Base-by-base conservation (phyloP, 371 early-diverging fungal genomes). In the Apophysomyces sp. region DNA sequence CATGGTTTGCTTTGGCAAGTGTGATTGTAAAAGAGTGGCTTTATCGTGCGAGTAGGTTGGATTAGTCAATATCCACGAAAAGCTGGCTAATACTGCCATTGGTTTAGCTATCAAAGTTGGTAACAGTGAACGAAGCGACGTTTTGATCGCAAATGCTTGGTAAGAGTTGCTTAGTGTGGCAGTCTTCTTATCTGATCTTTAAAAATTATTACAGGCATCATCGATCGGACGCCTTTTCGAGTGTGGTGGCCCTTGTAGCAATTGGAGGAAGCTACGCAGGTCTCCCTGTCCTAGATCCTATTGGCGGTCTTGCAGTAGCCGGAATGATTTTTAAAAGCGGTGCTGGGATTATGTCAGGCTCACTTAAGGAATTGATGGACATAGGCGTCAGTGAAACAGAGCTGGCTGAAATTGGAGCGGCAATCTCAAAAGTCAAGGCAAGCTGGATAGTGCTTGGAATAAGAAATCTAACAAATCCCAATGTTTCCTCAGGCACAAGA, bases 81-180 rank as follows among this genome's bases (percentile, higher is more conserved):
- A 44, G 8, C 21, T 9, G 21, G 16, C 18, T 13, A 11, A 44
- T 18, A 21, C 21, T 36, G 12, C 39, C n/a, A 4, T 18, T 41
- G 7, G 12, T 11, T 12, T 58, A 82, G 81, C 89, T 16, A 77
- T 86, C 71, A 85, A 83, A 63, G 88, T 90, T 8, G 90, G 86
- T 8, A 57, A 63, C 37, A 71, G 76, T 21, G 83, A 83, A 58
- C 71, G 80, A 39, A 87, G 88, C 34, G 78, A 87, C 40, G 90
- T 90, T 3, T 64, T 90, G 29, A 71, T 90, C 26, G 89, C 90
- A 11, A 90, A 90, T 66, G 90, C 90, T 60, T 90, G 89, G 81
- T 80, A 72, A 49, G 15, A n/a, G 36, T n/a, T n/a, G n/a, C n/a
- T n/a, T n/a, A n/a, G n/a, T n/a, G n/a, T n/a, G n/a, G n/a, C n/a